Evolutionary conservation across 768 basidiomycete genomes (phyloP).

Genomic region (Lentinula aciculospora): DNA sequence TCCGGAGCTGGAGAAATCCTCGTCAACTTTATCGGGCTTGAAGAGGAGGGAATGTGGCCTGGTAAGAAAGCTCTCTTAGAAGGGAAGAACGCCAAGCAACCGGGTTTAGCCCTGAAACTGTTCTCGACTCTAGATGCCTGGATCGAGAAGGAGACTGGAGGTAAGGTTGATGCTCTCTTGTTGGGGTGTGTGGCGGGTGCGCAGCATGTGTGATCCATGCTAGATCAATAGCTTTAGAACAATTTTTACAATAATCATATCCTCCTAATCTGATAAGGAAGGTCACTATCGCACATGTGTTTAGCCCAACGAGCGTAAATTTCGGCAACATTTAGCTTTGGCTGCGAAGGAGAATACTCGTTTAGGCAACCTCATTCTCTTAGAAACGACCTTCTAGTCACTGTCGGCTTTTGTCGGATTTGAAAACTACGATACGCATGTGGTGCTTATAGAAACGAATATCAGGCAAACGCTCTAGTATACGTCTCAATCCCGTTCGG

Average conservation of each 20-base stretch:
- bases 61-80: conserved; percentile 34
- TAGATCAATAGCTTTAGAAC: background rate
- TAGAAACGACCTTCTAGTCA: too few relatives aligned
- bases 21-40: conserved; percentile 77
- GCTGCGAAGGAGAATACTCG: too few relatives aligned
- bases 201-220: background rate
- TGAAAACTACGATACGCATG: background rate
- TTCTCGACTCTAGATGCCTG: conserved; percentile 74
- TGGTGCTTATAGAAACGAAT: background rate
- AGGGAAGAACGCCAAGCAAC: conserved; percentile 29
- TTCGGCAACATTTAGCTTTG: too few relatives aligned
- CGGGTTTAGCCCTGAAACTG: conserved; percentile 56
- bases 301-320: too few relatives aligned
- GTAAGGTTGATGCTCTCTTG: conserved; percentile 61
- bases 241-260: background rate
- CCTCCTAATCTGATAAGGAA: too few relatives aligned
- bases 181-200: conserved; percentile 66
- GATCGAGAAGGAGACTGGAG: conserved; percentile 59
- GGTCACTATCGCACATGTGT: too few relatives aligned
- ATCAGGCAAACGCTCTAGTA: background rate
- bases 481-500: too few relatives aligned
- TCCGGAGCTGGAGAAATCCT: conserved; percentile 24
- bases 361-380: too few relatives aligned
- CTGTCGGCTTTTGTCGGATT: background rate
- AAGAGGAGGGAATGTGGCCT: conserved; percentile 84